phyloP scores from a whole-genome alignment of 805 yeast species.

The Scheffersomyces lignosus region DNA sequence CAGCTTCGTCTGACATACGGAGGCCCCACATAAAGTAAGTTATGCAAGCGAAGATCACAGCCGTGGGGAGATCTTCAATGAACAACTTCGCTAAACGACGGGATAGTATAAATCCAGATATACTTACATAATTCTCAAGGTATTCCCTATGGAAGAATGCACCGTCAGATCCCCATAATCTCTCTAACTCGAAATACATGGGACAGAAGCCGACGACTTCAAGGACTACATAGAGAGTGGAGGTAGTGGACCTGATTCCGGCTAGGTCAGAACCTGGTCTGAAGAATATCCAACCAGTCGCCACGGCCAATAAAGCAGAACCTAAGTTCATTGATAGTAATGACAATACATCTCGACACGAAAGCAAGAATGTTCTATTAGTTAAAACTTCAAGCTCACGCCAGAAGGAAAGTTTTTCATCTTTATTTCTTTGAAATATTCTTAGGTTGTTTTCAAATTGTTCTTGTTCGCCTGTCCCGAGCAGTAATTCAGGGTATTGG shows the following conservation, averaged over 20 bases:
- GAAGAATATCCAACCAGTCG: constrained; percentile 77
- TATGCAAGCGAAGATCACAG: constrained; percentile 57
- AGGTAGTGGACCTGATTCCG: constrained; percentile 62
- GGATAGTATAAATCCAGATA: constrained; percentile 64
- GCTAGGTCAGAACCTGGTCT: constrained; percentile 58
- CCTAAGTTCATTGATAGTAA: constrained; percentile 40
- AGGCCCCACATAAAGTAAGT: constrained; percentile 81
- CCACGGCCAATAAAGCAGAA: constrained; percentile 50
- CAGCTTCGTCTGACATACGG: constrained; percentile 25
- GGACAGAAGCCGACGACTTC: constrained; percentile 44
- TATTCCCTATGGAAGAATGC: constrained; percentile 54
- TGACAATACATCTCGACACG: constrained; percentile 34
- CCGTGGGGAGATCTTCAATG: constrained; percentile 67
- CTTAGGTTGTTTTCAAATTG: constrained; percentile 16
- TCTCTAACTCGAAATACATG: constrained; percentile 37
- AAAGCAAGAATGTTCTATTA: constrained; percentile 30
- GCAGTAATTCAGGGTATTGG: not conserved
- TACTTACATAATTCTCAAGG: constrained; percentile 64
- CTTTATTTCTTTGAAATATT: constrained; percentile 14
- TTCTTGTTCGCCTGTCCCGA: constrained; percentile 12
- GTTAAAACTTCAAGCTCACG: constrained; percentile 34
- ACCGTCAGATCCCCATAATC: constrained; percentile 41
- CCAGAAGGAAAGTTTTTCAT: constrained; percentile 24
- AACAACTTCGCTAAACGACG: constrained; percentile 65
- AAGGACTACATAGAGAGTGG: constrained; percentile 34